Evolutionary conservation across 768 basidiomycete genomes (phyloP), one percentile per base, ranked within the genome.

Genomic region (Psilocybe subaeruginosa): DNA sequence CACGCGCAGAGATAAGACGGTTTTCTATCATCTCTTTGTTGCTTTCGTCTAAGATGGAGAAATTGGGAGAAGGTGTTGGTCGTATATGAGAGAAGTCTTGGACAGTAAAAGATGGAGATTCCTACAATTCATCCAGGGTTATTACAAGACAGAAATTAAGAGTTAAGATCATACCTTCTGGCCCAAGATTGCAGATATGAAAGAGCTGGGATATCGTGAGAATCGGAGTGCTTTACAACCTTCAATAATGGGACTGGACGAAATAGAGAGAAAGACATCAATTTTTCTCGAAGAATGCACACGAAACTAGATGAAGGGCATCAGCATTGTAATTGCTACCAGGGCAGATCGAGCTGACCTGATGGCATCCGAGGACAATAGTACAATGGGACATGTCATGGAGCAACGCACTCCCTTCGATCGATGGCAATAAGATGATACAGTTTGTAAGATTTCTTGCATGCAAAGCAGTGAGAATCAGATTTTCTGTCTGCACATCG

Each of bases 11-110:
- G 31, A 54, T 17, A 7, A 57, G 9, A n/a, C 47, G 7, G 5
- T 54, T 19, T 35, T 64, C 58, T 45, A 68, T 52, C 8, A 16
- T 52, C 58, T 35, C 67, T 64, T n/a, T 55, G 19, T 66, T 63
- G 30, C 53, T 60, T 2, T 68, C 69, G 0, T 49, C 45, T 54
- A 81, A 61, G 9, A 73, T 57, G 2, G 78, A 77, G 88, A 91
- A 95, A 72, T 95, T 86, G 8, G 94, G 92, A 3, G 94, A 95
- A 0, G 85, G 86, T 1, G 89, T 86, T 4, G 82, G 69, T 33
- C 87, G 79, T 61, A 95, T 90, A 72, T 95, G 93, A 17, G 92
- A 91, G 70, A 96, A 96, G 65, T 96, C 94, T 68, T 90, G 90
- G 16, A 93, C 85, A 2, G 78, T 62, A n/a, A 81, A 68, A 57